Evolutionary conservation across 306 rosid genomes (phyloP).

Genomic region (Pterocarpus santalinus): DNA sequence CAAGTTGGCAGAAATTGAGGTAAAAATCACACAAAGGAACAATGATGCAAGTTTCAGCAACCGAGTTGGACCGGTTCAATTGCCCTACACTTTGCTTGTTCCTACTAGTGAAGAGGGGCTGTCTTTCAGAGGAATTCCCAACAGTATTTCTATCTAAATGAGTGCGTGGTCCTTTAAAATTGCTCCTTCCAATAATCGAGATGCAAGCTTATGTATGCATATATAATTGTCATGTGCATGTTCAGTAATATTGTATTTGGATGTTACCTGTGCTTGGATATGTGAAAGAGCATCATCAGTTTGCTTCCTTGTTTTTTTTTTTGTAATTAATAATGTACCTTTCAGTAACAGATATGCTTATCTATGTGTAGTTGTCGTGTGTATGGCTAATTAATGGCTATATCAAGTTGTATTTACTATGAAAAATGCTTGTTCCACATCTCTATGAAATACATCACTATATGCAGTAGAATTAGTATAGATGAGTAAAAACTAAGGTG

Average conservation of each 20-base stretch:
- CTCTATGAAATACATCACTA: too few species aligned
- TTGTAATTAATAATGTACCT: not conserved
- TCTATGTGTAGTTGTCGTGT: not conserved
- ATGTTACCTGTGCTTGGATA: not conserved
- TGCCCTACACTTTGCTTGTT: slow-evolving; percentile 72
- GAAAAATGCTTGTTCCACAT: too few species aligned
- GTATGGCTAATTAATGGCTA: not conserved
- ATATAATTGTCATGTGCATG: not conserved
- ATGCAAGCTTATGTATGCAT: not conserved
- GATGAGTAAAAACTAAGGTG: too few species aligned
- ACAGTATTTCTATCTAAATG: slow-evolving; percentile 63
- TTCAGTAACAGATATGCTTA: not conserved
- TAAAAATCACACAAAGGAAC: not conserved
- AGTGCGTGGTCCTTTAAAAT: not conserved
- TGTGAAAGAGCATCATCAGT: not conserved
- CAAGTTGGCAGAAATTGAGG: slow-evolving; percentile 40
- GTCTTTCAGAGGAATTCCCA: slow-evolving; percentile 74
- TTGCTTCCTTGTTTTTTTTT: not conserved
- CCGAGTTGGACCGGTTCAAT: slow-evolving; percentile 58
- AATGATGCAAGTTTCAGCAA: slow-evolving; percentile 28
- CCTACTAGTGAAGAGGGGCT: slow-evolving; percentile 67
- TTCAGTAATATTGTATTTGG: not conserved
- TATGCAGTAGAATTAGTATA: too few species aligned
- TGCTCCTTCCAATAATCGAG: not conserved
- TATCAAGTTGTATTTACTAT: too few species aligned